Evolutionary conservation across 371 early-diverging fungal species (phyloP), one percentile per base, ranked within the genome.

Genomic region (Mortierella sp.): DNA sequence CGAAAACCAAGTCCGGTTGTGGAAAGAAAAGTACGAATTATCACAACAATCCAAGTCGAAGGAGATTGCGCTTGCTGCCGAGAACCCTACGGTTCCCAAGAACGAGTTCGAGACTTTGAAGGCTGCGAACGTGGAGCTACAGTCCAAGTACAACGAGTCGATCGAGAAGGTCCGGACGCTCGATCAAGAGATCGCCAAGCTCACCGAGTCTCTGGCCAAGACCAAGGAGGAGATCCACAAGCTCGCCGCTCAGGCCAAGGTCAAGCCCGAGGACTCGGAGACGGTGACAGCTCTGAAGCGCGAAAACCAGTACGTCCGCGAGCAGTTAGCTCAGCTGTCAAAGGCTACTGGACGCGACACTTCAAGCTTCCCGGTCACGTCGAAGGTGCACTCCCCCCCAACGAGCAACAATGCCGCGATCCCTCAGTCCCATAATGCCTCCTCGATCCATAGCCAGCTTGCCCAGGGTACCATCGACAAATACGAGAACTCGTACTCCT

Each of bases 11-110:
- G 84, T 94, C 53, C 85, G 86, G 37, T 61, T 74, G 29, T 95
- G 94, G 95, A 89, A 88, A 71, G 94, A 95, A 39, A 91, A 93
- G 80, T 94, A 91, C 78, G 90, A 91, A 79, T 83, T 43, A 76
- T 79, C 70, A 79, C 82, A 77, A 77, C 84, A 70, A 68, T 75
- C 75, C 72, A 90, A 88, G 75, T 79, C 89, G 53, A 87, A 87
- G 75, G 87, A 85, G n/a, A 77, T 90, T 43, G 88, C 90, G 39
- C 75, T 69, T 67, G 80, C 85, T 61, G 73, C 87, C 31, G 90
- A 91, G 79, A 89, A 86, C 37, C 86, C 91, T 3, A 85, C 86
- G 31, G 90, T 91, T 40, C 80, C 91, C 64, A 88, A 90, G 80
- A 82, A 79, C 66, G 93, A 95, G 77, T 85, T 93, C 47, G 89